A percentile compares a stretch with the other conserved stretches of the same genome.
These are phyloP conservation scores for Pseudogymnoascus sp. DNA, from an alignment of 2,329 filamentous ascomycete species.

Conservation along the genomic window DNA sequence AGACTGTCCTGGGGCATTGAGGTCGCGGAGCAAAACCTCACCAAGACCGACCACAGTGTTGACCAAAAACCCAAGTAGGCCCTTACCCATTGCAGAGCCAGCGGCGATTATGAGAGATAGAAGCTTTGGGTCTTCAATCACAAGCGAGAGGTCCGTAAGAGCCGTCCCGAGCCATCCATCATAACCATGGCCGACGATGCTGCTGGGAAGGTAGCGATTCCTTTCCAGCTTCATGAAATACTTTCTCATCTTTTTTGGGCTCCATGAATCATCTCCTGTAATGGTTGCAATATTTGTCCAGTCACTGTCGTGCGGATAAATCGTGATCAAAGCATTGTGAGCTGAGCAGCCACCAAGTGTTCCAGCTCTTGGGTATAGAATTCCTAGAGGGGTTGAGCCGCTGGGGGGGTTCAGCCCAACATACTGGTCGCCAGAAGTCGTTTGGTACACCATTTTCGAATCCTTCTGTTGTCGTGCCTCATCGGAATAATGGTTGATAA, in stretches of 20 bases:
- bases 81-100: conserved; percentile 14
- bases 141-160: conserved; percentile 11
- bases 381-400: conserved; percentile 18
- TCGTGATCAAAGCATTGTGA: conserved; percentile 16
- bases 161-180: conserved; percentile 21
- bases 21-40: conserved; percentile 12
- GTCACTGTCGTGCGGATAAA: conserved; percentile 14
- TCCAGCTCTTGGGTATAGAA: conserved; percentile 22
- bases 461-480: conserved; percentile 36
- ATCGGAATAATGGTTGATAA: conserved; percentile 42
- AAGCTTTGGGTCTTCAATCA: conserved; percentile 15
- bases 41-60: conserved; percentile 12
- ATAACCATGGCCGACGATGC: conserved; percentile 13
- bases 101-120: conserved; percentile 14
- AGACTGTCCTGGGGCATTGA: conserved; percentile 18
- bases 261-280: conserved; percentile 16
- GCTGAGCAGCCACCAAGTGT: conserved; percentile 21
- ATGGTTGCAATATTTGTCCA: conserved; percentile 14
- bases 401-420: conserved; percentile 18
- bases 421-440: conserved; percentile 16
- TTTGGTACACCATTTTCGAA: conserved; percentile 40
- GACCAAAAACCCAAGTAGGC: conserved; percentile 6
- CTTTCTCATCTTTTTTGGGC: conserved; percentile 9
- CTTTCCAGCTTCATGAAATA: conserved; percentile 13
- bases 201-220: conserved; percentile 12